Conservation (phyloP, 2,329 filamentous ascomycete species). For the Emericellopsis atlantica region DNA sequence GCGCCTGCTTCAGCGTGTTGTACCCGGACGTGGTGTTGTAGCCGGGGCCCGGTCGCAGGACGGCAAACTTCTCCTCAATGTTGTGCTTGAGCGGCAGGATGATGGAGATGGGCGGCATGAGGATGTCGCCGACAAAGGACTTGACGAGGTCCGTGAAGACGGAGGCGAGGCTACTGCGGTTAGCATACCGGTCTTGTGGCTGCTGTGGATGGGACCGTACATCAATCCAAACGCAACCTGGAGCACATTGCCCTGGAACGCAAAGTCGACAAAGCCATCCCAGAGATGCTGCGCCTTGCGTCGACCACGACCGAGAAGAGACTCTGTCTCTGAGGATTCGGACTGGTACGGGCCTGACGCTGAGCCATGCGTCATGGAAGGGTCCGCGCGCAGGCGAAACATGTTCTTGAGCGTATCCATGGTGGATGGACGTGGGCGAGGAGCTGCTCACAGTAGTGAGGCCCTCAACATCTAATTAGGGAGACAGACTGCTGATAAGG, state of each 20-base stretch:
- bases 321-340: constrained; percentile 22
- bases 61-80: constrained; percentile 62
- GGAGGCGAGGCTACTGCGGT: constrained; percentile 43
- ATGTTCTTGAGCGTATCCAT: no score
- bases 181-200: neutral
- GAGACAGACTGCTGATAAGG: no score
- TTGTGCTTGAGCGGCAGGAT: constrained; percentile 58
- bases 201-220: constrained; percentile 23
- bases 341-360: constrained; percentile 10
- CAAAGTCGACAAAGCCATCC: constrained; percentile 59
- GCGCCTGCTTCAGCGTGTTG: constrained; percentile 57
- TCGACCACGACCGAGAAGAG: constrained; percentile 32
- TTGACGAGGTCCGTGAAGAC: constrained; percentile 62
- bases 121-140: constrained; percentile 57
- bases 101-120: constrained; percentile 57
- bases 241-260: constrained; percentile 61
- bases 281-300: constrained; percentile 37
- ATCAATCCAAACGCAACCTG: constrained; percentile 67
- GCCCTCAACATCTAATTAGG: no score
- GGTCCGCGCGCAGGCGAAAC: neutral
- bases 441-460: no score
- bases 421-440: no score
- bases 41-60: constrained; percentile 44
- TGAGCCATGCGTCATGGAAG: neutral
- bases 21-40: constrained; percentile 43